A percentile compares a stretch with the other conserved stretches of the same genome.
phyloP scores from a whole-genome alignment of 2,329 filamentous ascomycete species.

The Nannizziopsis barbatae region DNA sequence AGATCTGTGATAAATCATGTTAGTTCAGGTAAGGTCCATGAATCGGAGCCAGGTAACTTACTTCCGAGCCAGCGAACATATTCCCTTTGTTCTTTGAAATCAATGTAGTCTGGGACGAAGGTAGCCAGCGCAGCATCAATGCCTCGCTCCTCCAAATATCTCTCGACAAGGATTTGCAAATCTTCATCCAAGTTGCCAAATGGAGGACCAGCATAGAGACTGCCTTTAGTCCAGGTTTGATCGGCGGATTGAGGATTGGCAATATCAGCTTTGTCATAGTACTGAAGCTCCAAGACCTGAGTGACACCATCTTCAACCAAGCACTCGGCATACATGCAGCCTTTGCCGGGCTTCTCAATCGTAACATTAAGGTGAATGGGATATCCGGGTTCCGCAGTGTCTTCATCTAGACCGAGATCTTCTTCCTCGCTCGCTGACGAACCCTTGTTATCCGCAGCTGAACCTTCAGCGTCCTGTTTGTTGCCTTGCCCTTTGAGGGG shows the following conservation, averaged over 20 bases:
- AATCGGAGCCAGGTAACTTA: conserved; percentile 28
- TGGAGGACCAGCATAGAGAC: conserved; percentile 78
- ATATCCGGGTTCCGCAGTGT: conserved; percentile 48
- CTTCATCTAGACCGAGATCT: conserved; percentile 46
- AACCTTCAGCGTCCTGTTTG: conserved; percentile 42
- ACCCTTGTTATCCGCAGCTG: conserved; percentile 46
- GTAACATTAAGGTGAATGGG: conserved; percentile 76
- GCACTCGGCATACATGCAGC: conserved; percentile 77
- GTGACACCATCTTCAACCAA: conserved; percentile 76
- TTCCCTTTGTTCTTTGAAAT: conserved; percentile 97
- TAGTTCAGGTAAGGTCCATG: background rate
- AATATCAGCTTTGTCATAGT: conserved; percentile 66
- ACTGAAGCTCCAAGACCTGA: conserved; percentile 81
- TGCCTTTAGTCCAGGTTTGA: conserved; percentile 61
- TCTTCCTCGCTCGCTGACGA: conserved; percentile 47
- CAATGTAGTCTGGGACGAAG: conserved; percentile 92
- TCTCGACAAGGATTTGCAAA: conserved; percentile 81
- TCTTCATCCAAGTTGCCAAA: conserved; percentile 95
- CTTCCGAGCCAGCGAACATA: conserved; percentile 80
- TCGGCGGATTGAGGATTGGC: conserved; percentile 68
- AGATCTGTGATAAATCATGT: conserved; percentile 45
- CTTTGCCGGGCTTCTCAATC: conserved; percentile 75
- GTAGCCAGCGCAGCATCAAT: conserved; percentile 75
- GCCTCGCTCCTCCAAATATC: conserved; percentile 88
- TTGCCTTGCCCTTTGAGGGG: conserved; percentile 47